A percentile compares a stretch with the other conserved stretches of the same genome.
Evolutionary conservation across 108 stramenopile species (phyloP).

Genomic region (Pseudonitzschia multistriata): DNA sequence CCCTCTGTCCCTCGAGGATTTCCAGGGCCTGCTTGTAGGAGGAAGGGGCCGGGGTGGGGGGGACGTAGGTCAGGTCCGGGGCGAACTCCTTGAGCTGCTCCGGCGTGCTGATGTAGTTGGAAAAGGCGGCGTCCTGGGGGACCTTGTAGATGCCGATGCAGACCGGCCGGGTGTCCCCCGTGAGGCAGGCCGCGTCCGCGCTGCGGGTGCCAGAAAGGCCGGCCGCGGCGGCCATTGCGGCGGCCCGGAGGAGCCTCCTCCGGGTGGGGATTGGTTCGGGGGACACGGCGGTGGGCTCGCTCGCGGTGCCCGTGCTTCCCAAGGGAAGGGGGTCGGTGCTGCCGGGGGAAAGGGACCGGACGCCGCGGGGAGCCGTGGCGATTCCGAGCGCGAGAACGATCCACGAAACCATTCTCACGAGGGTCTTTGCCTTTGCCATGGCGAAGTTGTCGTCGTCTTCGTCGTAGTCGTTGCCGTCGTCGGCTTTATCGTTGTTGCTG

Average conservation of each 20-base stretch:
- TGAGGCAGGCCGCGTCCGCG: conserved; percentile 57
- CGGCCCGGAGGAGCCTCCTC: background rate
- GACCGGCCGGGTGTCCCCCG: conserved; percentile 57
- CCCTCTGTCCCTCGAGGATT: conserved; percentile 38
- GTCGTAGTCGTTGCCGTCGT: too few relatives aligned
- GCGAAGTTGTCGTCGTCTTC: too few relatives aligned
- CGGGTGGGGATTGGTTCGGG: background rate
- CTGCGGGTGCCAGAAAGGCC: background rate
- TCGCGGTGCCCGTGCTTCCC: too few relatives aligned
- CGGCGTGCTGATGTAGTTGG: conserved; percentile 52
- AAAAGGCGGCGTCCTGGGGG: conserved; percentile 58
- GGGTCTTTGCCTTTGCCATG: too few relatives aligned
- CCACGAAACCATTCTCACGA: too few relatives aligned
- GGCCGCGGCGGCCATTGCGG: background rate
- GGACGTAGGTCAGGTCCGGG: conserved; percentile 69
- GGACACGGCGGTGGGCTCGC: too few relatives aligned
- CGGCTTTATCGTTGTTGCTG: too few relatives aligned
- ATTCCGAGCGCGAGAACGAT: too few relatives aligned
- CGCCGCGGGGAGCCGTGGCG: too few relatives aligned
- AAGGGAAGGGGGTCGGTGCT: background rate
- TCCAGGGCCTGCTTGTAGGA: conserved; percentile 42
- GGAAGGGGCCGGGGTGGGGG: conserved; percentile 43
- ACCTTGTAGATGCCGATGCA: conserved; percentile 87
- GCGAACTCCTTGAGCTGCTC: conserved; percentile 58
- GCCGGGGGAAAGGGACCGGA: too few relatives aligned